Evolutionary conservation across 208 protist species (phyloP).

Genomic region (Leishmania guyanensis): DNA sequence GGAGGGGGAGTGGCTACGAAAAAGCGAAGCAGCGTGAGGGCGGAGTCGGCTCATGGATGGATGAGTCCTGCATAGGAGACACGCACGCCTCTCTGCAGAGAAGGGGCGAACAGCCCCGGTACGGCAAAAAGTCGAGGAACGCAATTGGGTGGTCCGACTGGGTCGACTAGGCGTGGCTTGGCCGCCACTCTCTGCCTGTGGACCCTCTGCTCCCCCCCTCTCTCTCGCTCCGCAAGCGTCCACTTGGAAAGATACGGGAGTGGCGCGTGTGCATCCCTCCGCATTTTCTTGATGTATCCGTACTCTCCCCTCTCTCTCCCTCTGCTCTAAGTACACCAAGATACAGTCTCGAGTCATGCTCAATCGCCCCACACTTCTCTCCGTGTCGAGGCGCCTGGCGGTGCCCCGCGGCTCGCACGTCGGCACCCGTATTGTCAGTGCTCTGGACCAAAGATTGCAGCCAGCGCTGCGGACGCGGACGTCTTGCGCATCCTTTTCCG

Average conservation of each 20-base stretch:
- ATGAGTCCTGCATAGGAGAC: background rate
- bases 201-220: background rate
- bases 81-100: background rate
- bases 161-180: background rate
- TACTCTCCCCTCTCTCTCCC: background rate
- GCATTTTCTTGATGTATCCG: background rate
- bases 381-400: background rate
- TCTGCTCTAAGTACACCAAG: background rate
- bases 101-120: background rate
- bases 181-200: background rate
- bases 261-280: background rate
- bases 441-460: background rate
- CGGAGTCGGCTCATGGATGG: background rate
- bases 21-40: background rate
- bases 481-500: background rate
- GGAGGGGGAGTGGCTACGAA: too few relatives aligned
- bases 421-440: background rate
- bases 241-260: background rate
- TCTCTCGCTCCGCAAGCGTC: background rate
- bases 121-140: too few relatives aligned
- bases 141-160: background rate
- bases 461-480: background rate
- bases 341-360: slow-evolving; percentile 11
- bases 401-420: background rate
- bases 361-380: slow-evolving; percentile 1